Evolutionary conservation across 148 eudicot genomes (phyloP), one percentile per base, ranked within the genome.

Genomic region (Vaccinium myrtillus): DNA sequence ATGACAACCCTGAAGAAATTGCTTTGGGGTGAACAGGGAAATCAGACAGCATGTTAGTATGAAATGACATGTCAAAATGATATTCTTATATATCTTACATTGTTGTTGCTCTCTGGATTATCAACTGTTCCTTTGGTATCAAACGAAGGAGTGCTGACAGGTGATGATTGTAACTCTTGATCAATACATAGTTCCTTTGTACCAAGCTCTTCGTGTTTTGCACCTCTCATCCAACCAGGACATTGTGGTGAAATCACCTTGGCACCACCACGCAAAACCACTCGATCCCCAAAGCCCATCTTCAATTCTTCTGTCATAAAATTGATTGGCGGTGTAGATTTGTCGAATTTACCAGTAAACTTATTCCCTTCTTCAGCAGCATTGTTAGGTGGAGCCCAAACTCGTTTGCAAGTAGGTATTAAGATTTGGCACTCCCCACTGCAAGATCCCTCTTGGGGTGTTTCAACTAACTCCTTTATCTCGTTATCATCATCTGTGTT

Each of bases 91-190:
- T 6, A 46, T 59, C 93, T 92, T 85, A 94, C 96, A 85, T 85
- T 86, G 75, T 82, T 81, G 43, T 77, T 77, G 77, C 87, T 83
- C 73, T 82, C 90, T 21, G 87, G 87, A 78, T 86, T 83, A 81
- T 50, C 83, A 82, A 84, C 84, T 0, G 27, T 77, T 50, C 65
- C 73, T 85, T 83, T 86, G 67, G 53, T 53, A 67, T 79, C 90
- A 75, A 86, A 85, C n/a, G 91, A 89, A 56, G 91, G 93, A 82
- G 92, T 81, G 85, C 93, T 87, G 16, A 81, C 88, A 0, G 91
- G 94, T 74, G 92, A 92, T 54, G 88, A 82, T 84, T 90, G 91
- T 8, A 55, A 79, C 54, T 73, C 81, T 49, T 90, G 93, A 78
- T 88, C 85, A 82, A 87, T 73, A 65, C 88, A 90, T 19, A 89